Percentiles rank a stretch among this genome's conserved stretches.
Conservation (phyloP, 768 basidiomycete species). For the Hebeloma cylindrosporum region DNA sequence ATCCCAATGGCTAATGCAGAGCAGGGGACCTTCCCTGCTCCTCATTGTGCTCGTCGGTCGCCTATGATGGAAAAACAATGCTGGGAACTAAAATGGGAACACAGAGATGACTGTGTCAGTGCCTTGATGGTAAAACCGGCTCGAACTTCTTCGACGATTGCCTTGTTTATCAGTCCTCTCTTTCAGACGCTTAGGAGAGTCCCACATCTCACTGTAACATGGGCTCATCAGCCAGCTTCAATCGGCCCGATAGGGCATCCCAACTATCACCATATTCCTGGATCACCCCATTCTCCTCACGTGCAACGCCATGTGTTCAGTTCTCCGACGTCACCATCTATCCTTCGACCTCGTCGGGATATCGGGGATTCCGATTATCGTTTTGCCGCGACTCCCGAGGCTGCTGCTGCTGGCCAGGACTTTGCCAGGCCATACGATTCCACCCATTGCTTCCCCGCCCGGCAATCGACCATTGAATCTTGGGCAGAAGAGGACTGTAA, state of each 20-base stretch:
- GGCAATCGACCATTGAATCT: background rate
- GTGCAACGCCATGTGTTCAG: slow-evolving; percentile 18
- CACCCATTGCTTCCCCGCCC: background rate
- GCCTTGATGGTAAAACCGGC: slow-evolving; percentile 59
- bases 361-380: no score
- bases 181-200: slow-evolving; percentile 67
- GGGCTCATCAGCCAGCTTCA: slow-evolving; percentile 65
- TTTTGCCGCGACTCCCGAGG: background rate
- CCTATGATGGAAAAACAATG: slow-evolving; percentile 56
- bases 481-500: background rate
- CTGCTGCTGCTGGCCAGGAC: background rate
- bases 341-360: no score
- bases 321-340: no score
- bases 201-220: slow-evolving; percentile 72
- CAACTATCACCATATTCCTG: slow-evolving; percentile 10
- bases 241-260: slow-evolving; percentile 7
- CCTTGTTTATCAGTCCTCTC: slow-evolving; percentile 5
- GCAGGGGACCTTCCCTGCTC: slow-evolving; percentile 36
- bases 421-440: background rate
- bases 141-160: background rate
- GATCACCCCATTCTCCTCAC: slow-evolving; percentile 30
- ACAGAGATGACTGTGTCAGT: slow-evolving; percentile 71
- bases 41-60: slow-evolving; percentile 59
- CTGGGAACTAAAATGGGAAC: slow-evolving; percentile 80
- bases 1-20: background rate